Percentiles rank a stretch among this genome's conserved stretches.
Evolutionary conservation across 805 yeast species (phyloP).

Genomic region (Saccharomycopsis amapae): DNA sequence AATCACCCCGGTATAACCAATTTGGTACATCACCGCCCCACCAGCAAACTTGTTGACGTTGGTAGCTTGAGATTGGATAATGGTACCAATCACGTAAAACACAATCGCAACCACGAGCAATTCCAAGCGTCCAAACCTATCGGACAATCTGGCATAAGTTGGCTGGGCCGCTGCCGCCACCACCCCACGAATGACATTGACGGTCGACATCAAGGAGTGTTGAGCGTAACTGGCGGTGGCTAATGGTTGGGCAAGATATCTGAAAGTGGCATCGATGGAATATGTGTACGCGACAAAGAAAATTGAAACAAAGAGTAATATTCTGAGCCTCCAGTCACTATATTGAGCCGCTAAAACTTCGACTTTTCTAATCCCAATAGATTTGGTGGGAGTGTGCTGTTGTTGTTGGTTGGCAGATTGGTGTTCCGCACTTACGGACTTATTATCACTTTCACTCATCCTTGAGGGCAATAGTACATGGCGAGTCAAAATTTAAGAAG

Average conservation of each 20-base stretch:
- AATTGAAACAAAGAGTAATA: constrained; percentile 39
- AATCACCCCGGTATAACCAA: constrained; percentile 57
- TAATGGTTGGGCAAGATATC: constrained; percentile 37
- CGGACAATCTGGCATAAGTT: constrained; percentile 48
- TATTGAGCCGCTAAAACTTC: constrained; percentile 51
- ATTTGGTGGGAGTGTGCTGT: neutral
- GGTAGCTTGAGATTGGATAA: constrained; percentile 49
- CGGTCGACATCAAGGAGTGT: constrained; percentile 47
- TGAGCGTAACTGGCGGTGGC: constrained; percentile 43
- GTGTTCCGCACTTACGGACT: no score
- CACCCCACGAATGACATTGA: constrained; percentile 44
- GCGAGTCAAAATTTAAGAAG: no score
- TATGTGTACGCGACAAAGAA: constrained; percentile 53
- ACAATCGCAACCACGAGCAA: constrained; percentile 39
- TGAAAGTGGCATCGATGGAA: constrained; percentile 47
- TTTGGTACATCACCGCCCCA: constrained; percentile 41
- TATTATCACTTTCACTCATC: no score
- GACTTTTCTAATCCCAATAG: constrained; percentile 37
- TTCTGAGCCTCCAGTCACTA: constrained; percentile 29
- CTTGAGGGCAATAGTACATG: no score
- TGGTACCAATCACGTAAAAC: constrained; percentile 48
- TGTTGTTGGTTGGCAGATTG: no score
- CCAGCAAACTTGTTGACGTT: constrained; percentile 48
- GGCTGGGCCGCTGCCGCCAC: constrained; percentile 54
- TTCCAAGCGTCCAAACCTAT: constrained; percentile 49